Base-by-base conservation (phyloP, 2,329 filamentous ascomycete species). In the Didymella glomerata region DNA sequence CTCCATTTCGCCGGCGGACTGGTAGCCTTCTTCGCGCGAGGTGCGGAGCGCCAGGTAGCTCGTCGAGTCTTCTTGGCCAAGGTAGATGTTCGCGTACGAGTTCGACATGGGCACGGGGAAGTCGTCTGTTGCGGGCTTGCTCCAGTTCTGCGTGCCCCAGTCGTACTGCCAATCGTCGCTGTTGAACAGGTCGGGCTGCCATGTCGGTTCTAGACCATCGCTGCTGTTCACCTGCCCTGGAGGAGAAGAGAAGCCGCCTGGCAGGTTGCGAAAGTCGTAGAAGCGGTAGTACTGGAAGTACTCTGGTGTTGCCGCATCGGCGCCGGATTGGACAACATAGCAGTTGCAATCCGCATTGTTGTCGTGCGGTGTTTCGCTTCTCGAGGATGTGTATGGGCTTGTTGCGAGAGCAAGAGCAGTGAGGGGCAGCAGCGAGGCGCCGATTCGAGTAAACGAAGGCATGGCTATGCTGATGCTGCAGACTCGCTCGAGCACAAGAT, bases 231-330 rank as follows among this genome's bases (percentile, higher is more conserved):
- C 57, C 25, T 68, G 48, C 32, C 71, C 69, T 10, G 74, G 70
- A 3, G 66, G 62, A 10, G 52, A 57, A 49, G 57, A 62, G 46
- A 70, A 70, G 44, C 74, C 72, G 47, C 64, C 68, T 16, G 60
- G 65, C 8, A 83, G 72, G 38, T 77, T 72, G 25, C 82, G 80
- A 63, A 84, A 84, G 69, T 84, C 82, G 74, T 78, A 84, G 68
- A 84, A 80, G 49, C 78, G 79, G 74, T 84, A 80, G 69, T 83
- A 77, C 46, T 81, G 77, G 64, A 84, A 84, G 69, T 82, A 83
- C 7, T 76, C 73, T 18, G 78, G 78, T 0, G 66, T 67, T 11
- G 68, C 54, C 9, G 69, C 68, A 3, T 78, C 65, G 5, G 76
- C 76, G 1, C 78, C 76, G 0, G 81, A 79, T 1, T 78, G 76